These are phyloP conservation scores for Prototheca cutis DNA, from an alignment of 163 green algal species.

Conservation along the genomic window DNA sequence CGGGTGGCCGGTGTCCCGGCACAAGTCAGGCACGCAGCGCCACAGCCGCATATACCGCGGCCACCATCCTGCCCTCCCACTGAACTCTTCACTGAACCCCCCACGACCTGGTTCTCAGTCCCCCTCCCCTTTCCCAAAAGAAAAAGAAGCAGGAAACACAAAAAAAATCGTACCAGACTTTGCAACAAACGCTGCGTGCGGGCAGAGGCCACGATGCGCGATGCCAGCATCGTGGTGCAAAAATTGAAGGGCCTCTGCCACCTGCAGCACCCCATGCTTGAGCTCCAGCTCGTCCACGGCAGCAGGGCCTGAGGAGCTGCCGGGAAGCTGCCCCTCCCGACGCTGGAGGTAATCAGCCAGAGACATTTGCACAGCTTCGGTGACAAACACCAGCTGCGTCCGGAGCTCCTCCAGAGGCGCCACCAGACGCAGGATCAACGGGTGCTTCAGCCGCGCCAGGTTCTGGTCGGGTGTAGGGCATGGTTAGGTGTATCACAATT, in stretches of 20 bases:
- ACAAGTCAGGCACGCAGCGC: too few relatives aligned
- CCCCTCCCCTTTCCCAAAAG: too few relatives aligned
- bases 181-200: slow-evolving; percentile 10
- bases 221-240: slow-evolving; percentile 60
- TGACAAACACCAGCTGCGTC: slow-evolving; percentile 72
- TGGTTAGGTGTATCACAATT: too few relatives aligned
- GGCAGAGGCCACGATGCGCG: slow-evolving; percentile 55
- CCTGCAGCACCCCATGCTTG: slow-evolving; percentile 65
- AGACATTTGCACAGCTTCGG: slow-evolving; percentile 61
- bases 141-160: not conserved
- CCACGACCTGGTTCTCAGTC: too few relatives aligned
- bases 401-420: slow-evolving; percentile 72
- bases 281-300: slow-evolving; percentile 49
- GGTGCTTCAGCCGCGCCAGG: slow-evolving; percentile 62
- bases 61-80: too few relatives aligned
- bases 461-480: too few relatives aligned
- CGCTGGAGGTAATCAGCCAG: slow-evolving; percentile 44
- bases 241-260: slow-evolving; percentile 69
- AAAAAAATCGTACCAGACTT: not conserved
- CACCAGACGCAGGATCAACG: slow-evolving; percentile 62
- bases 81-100: too few relatives aligned
- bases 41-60: too few relatives aligned
- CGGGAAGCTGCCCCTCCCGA: slow-evolving; percentile 3
- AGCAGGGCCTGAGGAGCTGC: slow-evolving; percentile 8
- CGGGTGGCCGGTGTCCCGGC: too few relatives aligned